These are phyloP conservation scores for Sporothrix mexicana DNA, from an alignment of 2,329 filamentous ascomycete species.

Conservation along the genomic window DNA sequence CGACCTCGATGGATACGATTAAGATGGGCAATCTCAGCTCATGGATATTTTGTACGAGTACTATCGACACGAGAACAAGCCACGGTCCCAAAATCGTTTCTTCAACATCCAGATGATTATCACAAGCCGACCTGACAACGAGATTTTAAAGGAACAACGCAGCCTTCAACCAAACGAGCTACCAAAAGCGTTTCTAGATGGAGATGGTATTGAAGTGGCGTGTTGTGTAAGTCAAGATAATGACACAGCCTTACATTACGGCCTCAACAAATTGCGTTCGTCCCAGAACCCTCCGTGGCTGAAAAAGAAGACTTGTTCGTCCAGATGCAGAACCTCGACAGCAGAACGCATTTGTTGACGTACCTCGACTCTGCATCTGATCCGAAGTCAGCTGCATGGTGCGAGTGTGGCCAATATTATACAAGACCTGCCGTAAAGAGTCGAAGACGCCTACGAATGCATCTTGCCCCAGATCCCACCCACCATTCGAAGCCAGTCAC, in stretches of 20 bases:
- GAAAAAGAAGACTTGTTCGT: not conserved
- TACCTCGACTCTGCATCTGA: not conserved
- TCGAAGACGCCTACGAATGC: slow-evolving; percentile 3
- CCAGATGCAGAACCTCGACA: not conserved
- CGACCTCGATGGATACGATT: not conserved
- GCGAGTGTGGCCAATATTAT: not conserved
- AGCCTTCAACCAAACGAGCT: not conserved
- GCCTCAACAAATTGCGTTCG: not conserved
- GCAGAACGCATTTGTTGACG: not conserved
- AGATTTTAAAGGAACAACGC: not conserved
- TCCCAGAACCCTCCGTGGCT: no score
- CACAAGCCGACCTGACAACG: not conserved
- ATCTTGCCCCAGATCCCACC: not conserved
- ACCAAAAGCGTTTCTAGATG: no score
- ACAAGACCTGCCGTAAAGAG: not conserved
- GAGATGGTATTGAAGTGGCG: not conserved
- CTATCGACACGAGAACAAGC: not conserved
- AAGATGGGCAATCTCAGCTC: not conserved
- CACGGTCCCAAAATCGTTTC: not conserved
- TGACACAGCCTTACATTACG: no score
- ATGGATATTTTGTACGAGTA: not conserved
- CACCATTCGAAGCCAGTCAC: no score
- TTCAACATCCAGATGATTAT: not conserved
- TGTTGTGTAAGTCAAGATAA: no score
- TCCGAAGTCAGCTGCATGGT: not conserved